Evolutionary conservation across 2,329 filamentous ascomycete genomes (phyloP), one percentile per base, ranked within the genome.

Genomic region (Aspergillus jensenii): DNA sequence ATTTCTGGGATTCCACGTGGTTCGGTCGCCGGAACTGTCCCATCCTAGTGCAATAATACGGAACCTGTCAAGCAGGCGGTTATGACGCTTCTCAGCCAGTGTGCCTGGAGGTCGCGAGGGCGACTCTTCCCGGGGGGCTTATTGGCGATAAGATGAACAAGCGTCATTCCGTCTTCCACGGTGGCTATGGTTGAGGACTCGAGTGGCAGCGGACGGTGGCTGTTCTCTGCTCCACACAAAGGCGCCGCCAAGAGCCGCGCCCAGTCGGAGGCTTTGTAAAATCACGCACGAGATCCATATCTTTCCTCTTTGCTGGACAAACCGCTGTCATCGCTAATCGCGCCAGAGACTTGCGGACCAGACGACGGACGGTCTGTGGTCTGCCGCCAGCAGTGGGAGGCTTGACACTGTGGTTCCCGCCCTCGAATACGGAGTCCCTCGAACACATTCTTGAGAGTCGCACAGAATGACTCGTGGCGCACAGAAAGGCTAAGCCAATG

Each of bases 1-100:
- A 65, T 57, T 59, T 60, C 52, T 44, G 59, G 47, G 53, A 58
- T 61, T 59, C 63, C 63, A 65, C 63, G 63, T 65, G 63, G 63
- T 61, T 60, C 53, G 56, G 55, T 49, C 40, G 51, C 51, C 44
- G 52, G 60, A 50, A 53, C 41, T 51, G 52, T 59, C 55, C 48
- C 21, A 31, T 59, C 59, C 56, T 53, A 48, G 43, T 41, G 44
- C 14, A 23, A 47, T 17, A n/a, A 47, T 31, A 50, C 41, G 19
- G 46, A 47, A 19, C 35, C 27, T 58, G 37, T 43, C 33, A 54
- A 35, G 14, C 45, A 44, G 33, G 14, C 37, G 23, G 35, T 21
- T 47, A 57, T 57, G 48, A 57, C 48, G 37, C 41, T 50, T 35
- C 19, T 33, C 33, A 45, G 25, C 12, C 45, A 44, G 17, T 46